Conservation (phyloP, 108 stramenopile genomes). For the Epithemia pelagica region DNA sequence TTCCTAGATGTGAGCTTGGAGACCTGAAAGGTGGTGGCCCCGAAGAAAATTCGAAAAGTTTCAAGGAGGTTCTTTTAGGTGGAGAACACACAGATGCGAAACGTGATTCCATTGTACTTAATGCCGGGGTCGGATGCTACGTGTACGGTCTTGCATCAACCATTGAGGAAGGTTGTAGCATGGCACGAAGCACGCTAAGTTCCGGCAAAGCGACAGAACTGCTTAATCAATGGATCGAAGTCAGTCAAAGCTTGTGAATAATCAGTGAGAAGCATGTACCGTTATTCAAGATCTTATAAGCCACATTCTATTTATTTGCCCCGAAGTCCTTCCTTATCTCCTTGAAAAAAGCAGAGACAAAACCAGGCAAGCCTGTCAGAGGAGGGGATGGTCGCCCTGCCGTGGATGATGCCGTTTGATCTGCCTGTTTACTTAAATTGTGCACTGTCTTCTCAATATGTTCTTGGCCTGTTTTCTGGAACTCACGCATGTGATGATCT, state of each 20-base stretch:
- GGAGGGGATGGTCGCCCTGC: slow-evolving; percentile 55
- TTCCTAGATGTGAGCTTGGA: slow-evolving; percentile 78
- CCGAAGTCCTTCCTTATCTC: slow-evolving; percentile 68
- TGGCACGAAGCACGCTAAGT: slow-evolving; percentile 69
- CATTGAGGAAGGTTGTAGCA: slow-evolving; percentile 87
- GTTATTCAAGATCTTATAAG: too few species aligned
- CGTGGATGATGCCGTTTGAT: slow-evolving; percentile 9
- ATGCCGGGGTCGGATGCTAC: slow-evolving; percentile 96
- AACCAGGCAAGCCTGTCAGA: slow-evolving; percentile 61
- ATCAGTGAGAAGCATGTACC: too few species aligned
- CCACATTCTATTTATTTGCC: slow-evolving; percentile 7
- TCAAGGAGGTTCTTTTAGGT: slow-evolving; percentile 80
- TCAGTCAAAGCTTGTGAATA: slow-evolving; percentile 60
- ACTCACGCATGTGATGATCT: slow-evolving; percentile 49
- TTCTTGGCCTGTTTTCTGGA: slow-evolving; percentile 65
- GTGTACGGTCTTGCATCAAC: slow-evolving; percentile 84
- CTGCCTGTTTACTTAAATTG: slow-evolving; percentile 42
- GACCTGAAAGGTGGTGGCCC: slow-evolving; percentile 96
- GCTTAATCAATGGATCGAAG: slow-evolving; percentile 66
- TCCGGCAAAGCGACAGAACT: slow-evolving; percentile 67
- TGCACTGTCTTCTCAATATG: slow-evolving; percentile 50
- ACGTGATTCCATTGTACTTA: slow-evolving; percentile 93
- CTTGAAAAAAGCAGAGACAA: slow-evolving; percentile 65
- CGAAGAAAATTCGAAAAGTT: slow-evolving; percentile 86
- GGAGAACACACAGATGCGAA: slow-evolving; percentile 87